A percentile compares a stretch with the other conserved stretches of the same genome.
Conservation (phyloP, 768 basidiomycete genomes). For the Rhodotorula taiwanensis region DNA sequence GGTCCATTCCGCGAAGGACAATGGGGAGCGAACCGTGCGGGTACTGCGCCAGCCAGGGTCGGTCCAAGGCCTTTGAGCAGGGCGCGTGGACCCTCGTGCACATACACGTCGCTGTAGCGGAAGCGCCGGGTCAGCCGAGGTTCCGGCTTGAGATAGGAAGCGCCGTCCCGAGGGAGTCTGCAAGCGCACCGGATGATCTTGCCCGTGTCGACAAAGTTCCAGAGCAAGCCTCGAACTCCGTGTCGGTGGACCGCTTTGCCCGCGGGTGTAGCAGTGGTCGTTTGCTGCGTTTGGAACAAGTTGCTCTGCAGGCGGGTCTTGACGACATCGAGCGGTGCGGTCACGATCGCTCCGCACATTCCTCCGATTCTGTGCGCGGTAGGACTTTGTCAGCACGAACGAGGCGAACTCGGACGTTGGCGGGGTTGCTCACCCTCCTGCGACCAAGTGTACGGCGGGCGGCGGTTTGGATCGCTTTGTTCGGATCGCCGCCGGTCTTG, state of each 20-base stretch:
- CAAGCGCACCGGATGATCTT: slow-evolving; percentile 77
- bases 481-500: neutral
- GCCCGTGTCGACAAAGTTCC: slow-evolving; percentile 90
- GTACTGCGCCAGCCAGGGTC: slow-evolving; percentile 87
- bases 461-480: slow-evolving; percentile 17
- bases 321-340: slow-evolving; percentile 95
- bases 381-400: too few species aligned
- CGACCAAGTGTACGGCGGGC: slow-evolving; percentile 38
- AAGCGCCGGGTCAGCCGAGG: neutral
- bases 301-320: slow-evolving; percentile 94
- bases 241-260: slow-evolving; percentile 44
- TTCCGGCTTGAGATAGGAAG: neutral
- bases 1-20: neutral
- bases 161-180: too few species aligned
- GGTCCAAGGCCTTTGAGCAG: slow-evolving; percentile 92
- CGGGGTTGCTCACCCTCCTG: slow-evolving; percentile 41
- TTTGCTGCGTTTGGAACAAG: slow-evolving; percentile 45
- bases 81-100: slow-evolving; percentile 76
- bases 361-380: slow-evolving; percentile 69
- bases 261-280: slow-evolving; percentile 41
- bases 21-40: slow-evolving; percentile 56
- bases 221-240: slow-evolving; percentile 56
- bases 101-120: slow-evolving; percentile 58
- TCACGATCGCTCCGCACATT: slow-evolving; percentile 94
- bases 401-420: too few species aligned